phyloP scores from a whole-genome alignment of 1,139 yeast species.

The Sugiyamaella grinbergsii region DNA sequence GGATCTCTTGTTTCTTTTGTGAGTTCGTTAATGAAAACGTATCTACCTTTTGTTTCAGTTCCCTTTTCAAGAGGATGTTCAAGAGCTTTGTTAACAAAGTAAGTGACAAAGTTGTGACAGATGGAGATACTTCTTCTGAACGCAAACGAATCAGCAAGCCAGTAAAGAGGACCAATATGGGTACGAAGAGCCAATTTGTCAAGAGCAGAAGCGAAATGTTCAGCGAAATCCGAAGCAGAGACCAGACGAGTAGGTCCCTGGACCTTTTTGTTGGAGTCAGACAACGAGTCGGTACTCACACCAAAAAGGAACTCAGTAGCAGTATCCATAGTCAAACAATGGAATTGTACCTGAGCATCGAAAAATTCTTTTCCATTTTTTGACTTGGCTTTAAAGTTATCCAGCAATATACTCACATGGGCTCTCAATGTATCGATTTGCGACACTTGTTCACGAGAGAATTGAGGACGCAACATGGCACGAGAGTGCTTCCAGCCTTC shows the following conservation, averaged over 20 bases:
- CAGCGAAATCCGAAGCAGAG: slow-evolving; percentile 45
- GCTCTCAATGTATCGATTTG: slow-evolving; percentile 52
- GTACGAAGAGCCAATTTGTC: slow-evolving; percentile 23
- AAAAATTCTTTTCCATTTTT: slow-evolving; percentile 42
- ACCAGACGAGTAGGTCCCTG: slow-evolving; percentile 31
- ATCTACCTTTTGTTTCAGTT: slow-evolving; percentile 24
- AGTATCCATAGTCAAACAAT: slow-evolving; percentile 56
- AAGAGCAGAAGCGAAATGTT: slow-evolving; percentile 51
- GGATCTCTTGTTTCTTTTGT: slow-evolving; percentile 54
- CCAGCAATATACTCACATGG: slow-evolving; percentile 48
- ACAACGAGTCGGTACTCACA: slow-evolving; percentile 44
- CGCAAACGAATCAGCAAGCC: slow-evolving; percentile 41
- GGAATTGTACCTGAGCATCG: slow-evolving; percentile 54
- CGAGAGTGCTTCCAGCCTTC: slow-evolving; percentile 59
- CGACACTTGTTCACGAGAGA: slow-evolving; percentile 56
- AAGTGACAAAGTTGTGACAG: slow-evolving; percentile 39
- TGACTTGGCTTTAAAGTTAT: slow-evolving; percentile 22
- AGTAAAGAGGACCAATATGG: slow-evolving; percentile 39
- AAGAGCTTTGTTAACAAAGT: slow-evolving; percentile 38
- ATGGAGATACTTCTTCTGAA: slow-evolving; percentile 39
- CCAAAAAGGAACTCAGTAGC: slow-evolving; percentile 64
- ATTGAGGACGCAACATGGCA: slow-evolving; percentile 60
- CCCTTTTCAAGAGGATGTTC: slow-evolving; percentile 32
- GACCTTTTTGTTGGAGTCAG: slow-evolving; percentile 25
- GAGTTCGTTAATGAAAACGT: slow-evolving; percentile 46